Evolutionary conservation across 140 eudicot genomes (phyloP).

Genomic region (Cichorium intybus): DNA sequence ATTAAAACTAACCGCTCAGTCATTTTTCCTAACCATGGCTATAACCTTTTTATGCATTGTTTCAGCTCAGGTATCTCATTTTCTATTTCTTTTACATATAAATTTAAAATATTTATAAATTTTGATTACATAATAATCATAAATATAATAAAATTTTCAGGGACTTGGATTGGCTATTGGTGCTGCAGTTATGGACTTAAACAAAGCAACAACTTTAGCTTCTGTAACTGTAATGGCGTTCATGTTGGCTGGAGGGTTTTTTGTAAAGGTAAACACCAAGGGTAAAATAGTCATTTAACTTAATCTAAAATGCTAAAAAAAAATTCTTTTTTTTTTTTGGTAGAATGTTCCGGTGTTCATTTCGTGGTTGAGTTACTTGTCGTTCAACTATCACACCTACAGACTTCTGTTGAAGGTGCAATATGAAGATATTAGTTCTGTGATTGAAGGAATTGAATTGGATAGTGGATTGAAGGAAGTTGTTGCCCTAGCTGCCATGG

Average conservation of each 20-base stretch:
- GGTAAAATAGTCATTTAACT: background rate
- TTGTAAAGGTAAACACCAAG: constrained; percentile 53
- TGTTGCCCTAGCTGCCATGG: constrained; percentile 62
- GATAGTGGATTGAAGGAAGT: constrained; percentile 70
- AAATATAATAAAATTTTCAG: constrained; percentile 34
- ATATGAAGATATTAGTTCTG: constrained; percentile 47
- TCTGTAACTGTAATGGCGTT: constrained; percentile 90
- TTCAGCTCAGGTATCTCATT: constrained; percentile 77
- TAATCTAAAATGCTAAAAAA: background rate
- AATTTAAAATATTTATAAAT: background rate
- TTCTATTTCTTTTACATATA: background rate
- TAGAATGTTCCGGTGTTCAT: constrained; percentile 85
- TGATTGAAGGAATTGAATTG: constrained; percentile 42
- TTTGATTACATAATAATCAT: background rate
- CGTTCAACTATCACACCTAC: constrained; percentile 93
- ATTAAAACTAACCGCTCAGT: constrained; percentile 33
- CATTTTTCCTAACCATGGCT: constrained; percentile 65
- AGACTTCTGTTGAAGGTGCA: constrained; percentile 86
- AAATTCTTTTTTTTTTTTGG: constrained; percentile 4
- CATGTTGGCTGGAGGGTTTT: constrained; percentile 94
- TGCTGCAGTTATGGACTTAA: constrained; percentile 78
- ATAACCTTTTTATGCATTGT: constrained; percentile 75
- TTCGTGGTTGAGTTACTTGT: constrained; percentile 86
- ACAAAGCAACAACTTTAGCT: constrained; percentile 77
- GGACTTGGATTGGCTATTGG: constrained; percentile 91